These are phyloP conservation scores for Singerocomus rubriflavus DNA, from an alignment of 1,284 basidiomycete species.

Conservation along the genomic window DNA sequence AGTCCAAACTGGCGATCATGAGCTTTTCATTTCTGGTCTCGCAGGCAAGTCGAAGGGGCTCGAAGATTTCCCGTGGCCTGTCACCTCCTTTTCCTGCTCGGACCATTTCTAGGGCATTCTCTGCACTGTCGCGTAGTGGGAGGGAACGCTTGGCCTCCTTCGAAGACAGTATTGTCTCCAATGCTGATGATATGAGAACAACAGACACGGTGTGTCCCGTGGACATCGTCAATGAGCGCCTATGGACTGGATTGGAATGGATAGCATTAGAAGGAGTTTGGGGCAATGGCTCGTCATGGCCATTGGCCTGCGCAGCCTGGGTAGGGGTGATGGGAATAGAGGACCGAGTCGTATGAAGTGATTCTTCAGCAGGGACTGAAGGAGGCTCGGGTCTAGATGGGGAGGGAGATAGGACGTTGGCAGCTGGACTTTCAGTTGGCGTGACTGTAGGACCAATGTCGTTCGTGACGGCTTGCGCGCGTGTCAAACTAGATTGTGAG, in stretches of 20 bases:
- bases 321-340: slow-evolving; percentile 5
- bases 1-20: slow-evolving; percentile 93
- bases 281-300: slow-evolving; percentile 11
- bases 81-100: slow-evolving; percentile 68
- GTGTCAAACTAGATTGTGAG: neutral
- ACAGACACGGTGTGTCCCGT: slow-evolving; percentile 71
- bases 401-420: slow-evolving; percentile 1
- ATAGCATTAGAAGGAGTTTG: slow-evolving; percentile 19
- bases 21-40: slow-evolving; percentile 90
- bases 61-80: slow-evolving; percentile 83
- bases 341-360: slow-evolving; percentile 1
- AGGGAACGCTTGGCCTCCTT: slow-evolving; percentile 86
- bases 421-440: neutral
- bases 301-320: slow-evolving; percentile 11
- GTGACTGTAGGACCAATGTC: slow-evolving; percentile 1
- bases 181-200: slow-evolving; percentile 80
- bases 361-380: slow-evolving; percentile 7
- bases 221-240: slow-evolving; percentile 68
- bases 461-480: slow-evolving; percentile 5
- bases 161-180: slow-evolving; percentile 84
- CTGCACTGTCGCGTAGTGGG: slow-evolving; percentile 79
- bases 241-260: slow-evolving; percentile 32
- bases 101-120: slow-evolving; percentile 81
- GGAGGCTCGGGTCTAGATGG: slow-evolving; percentile 4
- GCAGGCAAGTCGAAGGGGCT: slow-evolving; percentile 89